Evolutionary conservation across 2,329 filamentous ascomycete genomes (phyloP).

Genomic region (Curvularia lunata): DNA sequence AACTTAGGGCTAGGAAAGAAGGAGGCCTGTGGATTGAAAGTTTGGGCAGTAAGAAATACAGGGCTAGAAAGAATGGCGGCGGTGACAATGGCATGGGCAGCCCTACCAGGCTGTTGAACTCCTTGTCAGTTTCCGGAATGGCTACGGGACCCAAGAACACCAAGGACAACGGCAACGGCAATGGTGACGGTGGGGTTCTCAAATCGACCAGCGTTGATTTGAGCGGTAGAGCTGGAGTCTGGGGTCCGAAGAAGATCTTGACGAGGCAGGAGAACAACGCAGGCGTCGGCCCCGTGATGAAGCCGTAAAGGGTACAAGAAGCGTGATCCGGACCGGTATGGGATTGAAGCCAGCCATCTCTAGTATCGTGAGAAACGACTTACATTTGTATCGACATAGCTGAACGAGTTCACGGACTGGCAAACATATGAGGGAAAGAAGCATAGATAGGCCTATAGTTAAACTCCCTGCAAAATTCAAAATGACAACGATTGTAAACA

Average conservation of each 20-base stretch:
- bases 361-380: neutral
- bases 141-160: slow-evolving; percentile 12
- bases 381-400: neutral
- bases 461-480: neutral
- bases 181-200: slow-evolving; percentile 2
- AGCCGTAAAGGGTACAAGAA: slow-evolving; percentile 1
- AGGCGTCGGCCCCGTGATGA: neutral
- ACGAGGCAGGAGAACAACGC: slow-evolving; percentile 27
- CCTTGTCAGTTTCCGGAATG: slow-evolving; percentile 16
- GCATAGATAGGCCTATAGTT: too few relatives aligned
- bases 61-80: slow-evolving; percentile 17
- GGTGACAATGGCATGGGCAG: neutral
- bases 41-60: slow-evolving; percentile 23
- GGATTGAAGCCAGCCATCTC: neutral
- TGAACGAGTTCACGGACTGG: neutral
- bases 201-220: slow-evolving; percentile 20
- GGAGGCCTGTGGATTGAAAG: slow-evolving; percentile 33
- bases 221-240: slow-evolving; percentile 32
- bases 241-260: slow-evolving; percentile 38
- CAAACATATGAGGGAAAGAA: too few relatives aligned
- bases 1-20: slow-evolving; percentile 25
- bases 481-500: neutral
- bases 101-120: slow-evolving; percentile 1
- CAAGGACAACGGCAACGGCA: slow-evolving; percentile 6
- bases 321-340: neutral